Conservation (phyloP, 169 alveolate species). For the Babesia sp. region DNA sequence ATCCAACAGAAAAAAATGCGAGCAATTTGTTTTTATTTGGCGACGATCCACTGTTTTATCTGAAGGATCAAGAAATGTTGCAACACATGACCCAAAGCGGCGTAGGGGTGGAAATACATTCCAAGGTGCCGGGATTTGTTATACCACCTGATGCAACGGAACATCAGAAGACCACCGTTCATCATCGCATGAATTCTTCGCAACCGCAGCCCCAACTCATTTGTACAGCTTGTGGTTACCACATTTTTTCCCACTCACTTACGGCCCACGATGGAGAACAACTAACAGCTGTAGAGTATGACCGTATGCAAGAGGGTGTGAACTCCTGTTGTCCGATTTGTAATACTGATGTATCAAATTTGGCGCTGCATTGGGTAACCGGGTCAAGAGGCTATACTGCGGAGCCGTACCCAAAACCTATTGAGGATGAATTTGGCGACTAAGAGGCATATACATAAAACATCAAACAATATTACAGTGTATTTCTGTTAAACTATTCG, state of each 20-base stretch:
- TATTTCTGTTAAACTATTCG: too few species aligned
- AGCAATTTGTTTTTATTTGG: conserved; percentile 35
- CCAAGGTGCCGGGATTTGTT: conserved; percentile 39
- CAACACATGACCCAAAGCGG: conserved; percentile 29
- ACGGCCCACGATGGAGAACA: conserved; percentile 41
- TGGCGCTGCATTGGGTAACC: conserved; percentile 21
- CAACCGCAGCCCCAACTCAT: conserved; percentile 38
- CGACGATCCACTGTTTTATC: conserved; percentile 38
- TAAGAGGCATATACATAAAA: too few species aligned
- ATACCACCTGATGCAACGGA: conserved; percentile 24
- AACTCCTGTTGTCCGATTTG: conserved; percentile 28
- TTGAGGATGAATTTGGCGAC: conserved; percentile 44
- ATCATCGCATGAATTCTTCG: conserved; percentile 28
- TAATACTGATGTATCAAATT: neutral
- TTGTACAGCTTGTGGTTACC: conserved; percentile 44
- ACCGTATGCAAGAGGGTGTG: neutral
- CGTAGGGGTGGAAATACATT: conserved; percentile 35
- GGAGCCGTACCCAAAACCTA: conserved; percentile 47
- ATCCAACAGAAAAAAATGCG: neutral
- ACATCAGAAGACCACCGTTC: conserved; percentile 19
- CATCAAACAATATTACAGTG: too few species aligned
- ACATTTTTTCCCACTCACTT: conserved; percentile 20
- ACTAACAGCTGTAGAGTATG: conserved; percentile 5
- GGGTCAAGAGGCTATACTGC: conserved; percentile 45
- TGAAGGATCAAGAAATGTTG: conserved; percentile 39